Evolutionary conservation across 352 stramenopile species (phyloP).

Genomic region (Globisporangium orthogonon): DNA sequence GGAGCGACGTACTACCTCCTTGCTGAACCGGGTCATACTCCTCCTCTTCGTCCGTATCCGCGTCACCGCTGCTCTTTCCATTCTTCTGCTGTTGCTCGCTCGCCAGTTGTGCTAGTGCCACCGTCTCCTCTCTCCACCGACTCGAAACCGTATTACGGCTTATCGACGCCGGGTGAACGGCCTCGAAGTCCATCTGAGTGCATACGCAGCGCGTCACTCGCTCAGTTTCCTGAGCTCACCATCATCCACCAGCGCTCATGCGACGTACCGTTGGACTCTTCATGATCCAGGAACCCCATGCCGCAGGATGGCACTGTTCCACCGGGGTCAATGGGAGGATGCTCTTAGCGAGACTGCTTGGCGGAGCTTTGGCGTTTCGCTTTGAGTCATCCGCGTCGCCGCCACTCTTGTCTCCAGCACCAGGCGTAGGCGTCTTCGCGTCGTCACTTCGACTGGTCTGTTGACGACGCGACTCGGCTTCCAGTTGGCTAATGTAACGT

Average conservation of each 20-base stretch:
- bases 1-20: not conserved
- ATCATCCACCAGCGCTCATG: slow-evolving; percentile 2
- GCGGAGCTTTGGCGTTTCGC: slow-evolving; percentile 11
- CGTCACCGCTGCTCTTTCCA: slow-evolving; percentile 9
- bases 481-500: slow-evolving; percentile 35
- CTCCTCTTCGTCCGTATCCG: not conserved
- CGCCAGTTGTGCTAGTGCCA: slow-evolving; percentile 16
- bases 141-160: slow-evolving; percentile 17
- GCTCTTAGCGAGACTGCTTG: slow-evolving; percentile 22
- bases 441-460: not conserved
- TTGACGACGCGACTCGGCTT: slow-evolving; percentile 13
- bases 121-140: slow-evolving; percentile 42
- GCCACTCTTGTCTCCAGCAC: not conserved
- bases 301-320: slow-evolving; percentile 46
- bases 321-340: slow-evolving; percentile 31
- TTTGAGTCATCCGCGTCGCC: slow-evolving; percentile 9
- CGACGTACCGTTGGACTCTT: slow-evolving; percentile 35
- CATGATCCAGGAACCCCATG: slow-evolving; percentile 53
- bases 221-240: not conserved
- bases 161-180: slow-evolving; percentile 41
- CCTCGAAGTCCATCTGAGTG: slow-evolving; percentile 15
- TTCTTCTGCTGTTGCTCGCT: slow-evolving; percentile 6
- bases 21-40: not conserved
- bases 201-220: not conserved
- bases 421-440: not conserved